phyloP scores from a whole-genome alignment of 768 basidiomycete species.

The Amanita rimosa region DNA sequence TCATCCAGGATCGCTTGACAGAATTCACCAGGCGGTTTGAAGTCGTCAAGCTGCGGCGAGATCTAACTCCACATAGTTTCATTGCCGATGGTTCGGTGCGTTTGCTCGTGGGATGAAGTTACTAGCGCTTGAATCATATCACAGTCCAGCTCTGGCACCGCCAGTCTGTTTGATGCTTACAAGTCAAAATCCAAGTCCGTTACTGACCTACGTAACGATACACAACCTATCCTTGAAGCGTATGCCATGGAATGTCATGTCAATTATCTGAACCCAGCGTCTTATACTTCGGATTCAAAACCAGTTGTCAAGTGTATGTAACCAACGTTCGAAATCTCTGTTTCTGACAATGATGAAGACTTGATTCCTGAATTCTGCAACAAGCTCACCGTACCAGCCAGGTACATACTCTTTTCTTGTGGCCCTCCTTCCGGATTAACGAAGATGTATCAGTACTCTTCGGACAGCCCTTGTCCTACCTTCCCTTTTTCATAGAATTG shows the following conservation, averaged over 20 bases:
- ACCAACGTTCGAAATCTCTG: not conserved
- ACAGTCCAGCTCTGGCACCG: conserved; percentile 48
- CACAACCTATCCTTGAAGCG: conserved; percentile 69
- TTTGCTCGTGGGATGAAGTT: conserved; percentile 8
- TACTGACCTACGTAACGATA: conserved; percentile 43
- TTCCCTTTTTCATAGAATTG: conserved; percentile 60
- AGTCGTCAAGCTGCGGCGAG: conserved; percentile 41
- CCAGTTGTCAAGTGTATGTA: conserved; percentile 49
- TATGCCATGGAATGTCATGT: conserved; percentile 33
- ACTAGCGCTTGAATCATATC: not conserved
- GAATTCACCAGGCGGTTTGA: conserved; percentile 68
- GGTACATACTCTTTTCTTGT: conserved; percentile 26
- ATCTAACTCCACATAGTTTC: conserved; percentile 66
- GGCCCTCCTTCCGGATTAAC: not conserved
- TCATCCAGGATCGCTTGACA: conserved; percentile 68
- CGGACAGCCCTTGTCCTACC: conserved; percentile 64
- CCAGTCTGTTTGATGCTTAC: conserved; percentile 59
- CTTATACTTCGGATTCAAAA: conserved; percentile 24
- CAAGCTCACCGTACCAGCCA: conserved; percentile 62
- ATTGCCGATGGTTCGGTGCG: conserved; percentile 54
- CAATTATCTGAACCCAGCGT: conserved; percentile 51
- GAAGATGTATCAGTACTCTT: conserved; percentile 35
- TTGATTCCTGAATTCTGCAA: conserved; percentile 77
- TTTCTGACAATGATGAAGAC: conserved; percentile 28
- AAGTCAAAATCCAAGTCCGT: conserved; percentile 51